phyloP scores from a whole-genome alignment of 371 early-diverging fungal genomes.

The Choanephora cucurbitarum region DNA sequence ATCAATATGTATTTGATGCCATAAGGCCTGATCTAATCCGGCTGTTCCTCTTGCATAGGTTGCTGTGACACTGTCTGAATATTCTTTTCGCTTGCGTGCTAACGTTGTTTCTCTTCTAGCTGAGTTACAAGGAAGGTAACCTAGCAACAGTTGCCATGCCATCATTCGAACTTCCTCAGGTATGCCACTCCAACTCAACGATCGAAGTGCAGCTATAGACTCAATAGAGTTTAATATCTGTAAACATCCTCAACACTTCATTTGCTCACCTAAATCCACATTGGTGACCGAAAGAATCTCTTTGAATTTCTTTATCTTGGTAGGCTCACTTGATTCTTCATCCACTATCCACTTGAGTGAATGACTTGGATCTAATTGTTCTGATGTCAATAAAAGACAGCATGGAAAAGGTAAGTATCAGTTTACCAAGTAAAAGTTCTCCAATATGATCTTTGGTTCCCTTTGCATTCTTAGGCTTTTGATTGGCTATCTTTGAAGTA shows the following conservation, averaged over 20 bases:
- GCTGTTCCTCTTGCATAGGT: conserved; percentile 80
- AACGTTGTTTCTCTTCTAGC: conserved; percentile 80
- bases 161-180: conserved; percentile 82
- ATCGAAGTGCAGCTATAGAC: conserved; percentile 59
- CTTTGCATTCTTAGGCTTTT: conserved; percentile 10
- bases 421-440: conserved; percentile 20
- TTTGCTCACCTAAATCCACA: conserved; percentile 69
- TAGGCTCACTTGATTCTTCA: conserved; percentile 31
- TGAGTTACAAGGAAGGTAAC: conserved; percentile 87
- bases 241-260: not conserved
- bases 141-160: conserved; percentile 91
- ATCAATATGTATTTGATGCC: conserved; percentile 97
- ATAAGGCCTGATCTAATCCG: conserved; percentile 80
- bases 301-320: conserved; percentile 62
- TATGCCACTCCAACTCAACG: conserved; percentile 91
- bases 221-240: not conserved
- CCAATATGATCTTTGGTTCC: conserved; percentile 25
- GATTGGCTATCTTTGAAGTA: conserved; percentile 11
- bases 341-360: conserved; percentile 20
- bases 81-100: conserved; percentile 88
- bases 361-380: conserved; percentile 23
- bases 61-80: conserved; percentile 78
- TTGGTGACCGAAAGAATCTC: conserved; percentile 70
- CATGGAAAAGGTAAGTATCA: too few relatives aligned
- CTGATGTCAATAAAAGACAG: too few relatives aligned